Evolutionary conservation across 2,329 filamentous ascomycete species (phyloP), one percentile per base, ranked within the genome.

Genomic region (Alternaria arbusti): DNA sequence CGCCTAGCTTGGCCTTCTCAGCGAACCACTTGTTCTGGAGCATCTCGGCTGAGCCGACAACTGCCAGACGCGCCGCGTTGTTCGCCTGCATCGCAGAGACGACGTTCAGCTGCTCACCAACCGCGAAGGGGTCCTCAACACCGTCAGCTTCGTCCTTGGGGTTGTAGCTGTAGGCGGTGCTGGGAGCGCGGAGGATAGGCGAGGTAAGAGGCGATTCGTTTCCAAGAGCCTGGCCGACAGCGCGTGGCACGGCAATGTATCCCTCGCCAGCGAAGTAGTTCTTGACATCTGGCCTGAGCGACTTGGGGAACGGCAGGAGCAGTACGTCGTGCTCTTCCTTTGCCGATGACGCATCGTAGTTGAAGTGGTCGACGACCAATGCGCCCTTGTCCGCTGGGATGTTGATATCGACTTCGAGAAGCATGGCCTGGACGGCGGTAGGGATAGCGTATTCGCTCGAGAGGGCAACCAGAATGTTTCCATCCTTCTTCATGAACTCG

Each of bases 361-460:
- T 91, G 88, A 98, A 97, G 85, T 99, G 96, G 82, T 98, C 96
- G 65, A 98, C 90, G 6, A 97, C 91, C 61, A 95, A 85, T 61
- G 92, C 90, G 59, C 91, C 93, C 75, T 94, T 92, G 81, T 97
- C 95, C 36, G 88, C 83, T 43, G 96, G 93, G n/a, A 97, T 88
- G 70, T 90, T 86, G 75, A 99, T 91, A 78, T 97, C 95, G 79
- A 97, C 86, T 82, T 98, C 94, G 74, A 92, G 84, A 55, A 98
- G 91, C 60, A 97, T 86, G 45, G 91, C 91, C 69, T 89, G 89
- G 72, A 97, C 83, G 51, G 92, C 89, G 58, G 88, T 89, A 13
- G 95, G 89, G 3, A 91, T 90, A 15, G 90, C 82, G 52, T 87
- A 84, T 60, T 88, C 87, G 69, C 92, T 89, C 32, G 94, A 94